Conservation (phyloP, 1,284 basidiomycete genomes). For the Ceratobasidium sp. region DNA sequence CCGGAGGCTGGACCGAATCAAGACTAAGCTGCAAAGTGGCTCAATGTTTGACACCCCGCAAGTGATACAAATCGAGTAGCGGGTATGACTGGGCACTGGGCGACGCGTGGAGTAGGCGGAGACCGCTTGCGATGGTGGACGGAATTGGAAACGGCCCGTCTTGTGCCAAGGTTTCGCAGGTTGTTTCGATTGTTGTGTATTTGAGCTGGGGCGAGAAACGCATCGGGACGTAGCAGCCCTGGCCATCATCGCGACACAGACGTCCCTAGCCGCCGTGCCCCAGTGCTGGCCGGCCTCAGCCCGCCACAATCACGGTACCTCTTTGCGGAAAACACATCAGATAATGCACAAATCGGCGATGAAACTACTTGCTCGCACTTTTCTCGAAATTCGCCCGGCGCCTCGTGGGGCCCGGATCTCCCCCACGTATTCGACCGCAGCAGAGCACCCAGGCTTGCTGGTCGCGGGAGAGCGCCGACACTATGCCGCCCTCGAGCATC, state of each 20-base stretch:
- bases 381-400: conserved; percentile 1
- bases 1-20: conserved; percentile 10
- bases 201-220: conserved; percentile 25
- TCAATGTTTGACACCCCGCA: conserved; percentile 15
- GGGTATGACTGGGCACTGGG: not conserved
- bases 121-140: conserved; percentile 13
- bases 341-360: conserved; percentile 31
- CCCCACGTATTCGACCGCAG: conserved; percentile 1
- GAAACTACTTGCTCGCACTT: conserved; percentile 9
- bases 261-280: not conserved
- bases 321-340: conserved; percentile 10
- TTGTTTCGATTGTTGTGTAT: conserved; percentile 13
- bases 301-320: conserved; percentile 8
- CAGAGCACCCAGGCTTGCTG: not conserved
- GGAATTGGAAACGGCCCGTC: conserved; percentile 25
- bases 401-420: conserved; percentile 4
- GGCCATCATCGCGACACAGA: not conserved
- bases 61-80: conserved; percentile 12
- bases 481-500: conserved; percentile 2
- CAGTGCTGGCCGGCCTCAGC: not conserved
- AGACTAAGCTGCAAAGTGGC: conserved; percentile 10
- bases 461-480: not conserved
- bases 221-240: conserved; percentile 8
- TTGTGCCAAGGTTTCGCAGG: conserved; percentile 8
- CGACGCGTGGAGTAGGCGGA: conserved; percentile 7